Evolutionary conservation across 2,329 filamentous ascomycete genomes (phyloP), one percentile per base, ranked within the genome.

Genomic region (Aureobasidium lini): DNA sequence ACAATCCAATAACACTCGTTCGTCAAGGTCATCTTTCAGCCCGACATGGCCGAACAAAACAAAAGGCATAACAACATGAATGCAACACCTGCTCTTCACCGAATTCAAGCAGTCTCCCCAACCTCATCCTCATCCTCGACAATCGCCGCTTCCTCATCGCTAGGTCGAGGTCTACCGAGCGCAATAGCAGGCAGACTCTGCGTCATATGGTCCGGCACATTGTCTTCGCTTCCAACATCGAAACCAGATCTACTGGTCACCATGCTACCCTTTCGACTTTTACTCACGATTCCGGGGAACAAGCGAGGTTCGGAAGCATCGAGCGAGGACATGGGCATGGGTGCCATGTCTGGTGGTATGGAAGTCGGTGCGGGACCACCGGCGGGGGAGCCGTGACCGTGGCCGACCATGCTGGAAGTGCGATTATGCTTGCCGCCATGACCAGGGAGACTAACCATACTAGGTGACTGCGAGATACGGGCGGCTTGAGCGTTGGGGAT

Each of bases 231-330:
- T 6, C 46, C 29, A 1, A 57, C 32, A 23, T 47, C 54, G 16
- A 48, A n/a, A n/a, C 29, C 57, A 52, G 46, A 50, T 29, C 58
- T 16, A 18, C 15, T 44, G 39, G 44, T 60, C 23, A 57, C 57
- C 44, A 63, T 57, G 58, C 67, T 69, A 48, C 70, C 70, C 43
- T 73, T 69, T 18, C 76, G 68, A 37, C 72, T 69, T 18, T 76
- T 73, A 54, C 75, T 76, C 10, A 90, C 80, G 34, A 91, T 80
- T 0, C 88, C 88, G 0, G 88, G 88, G 64, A 90, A 88, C 63
- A 90, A 84, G 63, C 79, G 81, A 10, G 87, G 88, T 70, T 90
- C 87, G n/a, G 60, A 58, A 34, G 62, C 50, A 15, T 50, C 59
- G 29, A 63, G 61, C 3, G 62, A 62, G 36, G 62, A 57, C 29